phyloP scores from a whole-genome alignment of 768 basidiomycete species.

The Hydnomerulius pinastri region DNA sequence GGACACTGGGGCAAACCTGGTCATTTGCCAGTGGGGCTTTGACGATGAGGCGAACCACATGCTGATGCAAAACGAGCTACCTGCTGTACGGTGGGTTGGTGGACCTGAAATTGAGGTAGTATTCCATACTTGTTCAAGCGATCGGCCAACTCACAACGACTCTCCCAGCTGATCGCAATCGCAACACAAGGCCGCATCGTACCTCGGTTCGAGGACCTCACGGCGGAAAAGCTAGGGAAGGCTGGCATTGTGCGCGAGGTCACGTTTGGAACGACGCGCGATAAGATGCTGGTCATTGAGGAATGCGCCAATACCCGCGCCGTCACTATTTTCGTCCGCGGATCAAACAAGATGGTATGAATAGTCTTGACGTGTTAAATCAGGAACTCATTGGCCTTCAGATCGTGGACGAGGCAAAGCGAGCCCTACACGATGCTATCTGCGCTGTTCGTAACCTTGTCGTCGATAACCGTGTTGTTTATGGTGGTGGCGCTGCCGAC shows the following conservation, averaged over 20 bases:
- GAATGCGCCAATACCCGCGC: conserved; percentile 97
- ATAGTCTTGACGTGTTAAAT: background rate
- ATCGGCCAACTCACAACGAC: background rate
- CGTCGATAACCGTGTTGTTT: conserved; percentile 94
- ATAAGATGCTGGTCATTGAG: conserved; percentile 99
- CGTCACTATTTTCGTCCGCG: conserved; percentile 96
- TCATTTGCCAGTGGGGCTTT: conserved; percentile 99
- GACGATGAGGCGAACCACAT: conserved; percentile 99
- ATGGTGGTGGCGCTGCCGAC: conserved; percentile 97
- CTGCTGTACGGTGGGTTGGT: conserved; percentile 98
- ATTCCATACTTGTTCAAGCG: background rate
- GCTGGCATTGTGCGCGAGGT: conserved; percentile 95
- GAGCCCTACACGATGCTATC: conserved; percentile 95
- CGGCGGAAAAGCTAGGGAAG: conserved; percentile 85
- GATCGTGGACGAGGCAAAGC: conserved; percentile 99
- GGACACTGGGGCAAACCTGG: conserved; percentile 95
- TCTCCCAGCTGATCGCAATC: conserved; percentile 86
- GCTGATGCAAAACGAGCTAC: conserved; percentile 96
- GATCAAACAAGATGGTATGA: conserved; percentile 96
- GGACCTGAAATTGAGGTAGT: conserved; percentile 97
- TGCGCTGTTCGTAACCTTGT: conserved; percentile 96
- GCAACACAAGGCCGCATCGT: conserved; percentile 98
- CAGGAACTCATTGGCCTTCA: conserved; percentile 32
- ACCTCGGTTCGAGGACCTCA: conserved; percentile 95
- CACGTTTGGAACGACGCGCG: conserved; percentile 95